These are phyloP conservation scores for Monosporozyma servazzii DNA, from an alignment of 805 yeast genomes.

Conservation along the genomic window DNA sequence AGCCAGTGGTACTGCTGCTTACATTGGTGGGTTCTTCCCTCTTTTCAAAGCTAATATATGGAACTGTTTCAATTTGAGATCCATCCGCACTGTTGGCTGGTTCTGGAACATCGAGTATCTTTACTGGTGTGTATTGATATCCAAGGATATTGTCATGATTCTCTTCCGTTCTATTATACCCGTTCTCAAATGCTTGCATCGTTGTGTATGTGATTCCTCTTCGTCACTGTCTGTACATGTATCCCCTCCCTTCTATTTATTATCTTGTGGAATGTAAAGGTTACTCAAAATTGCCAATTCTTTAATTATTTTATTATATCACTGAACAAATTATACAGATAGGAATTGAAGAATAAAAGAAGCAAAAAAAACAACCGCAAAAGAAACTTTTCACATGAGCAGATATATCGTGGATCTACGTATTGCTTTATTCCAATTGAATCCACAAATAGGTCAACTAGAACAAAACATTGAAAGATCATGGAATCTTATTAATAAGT, in stretches of 20 bases:
- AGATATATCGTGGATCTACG: conserved; percentile 36
- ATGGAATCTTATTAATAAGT: conserved; percentile 30
- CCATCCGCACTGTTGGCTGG: not conserved
- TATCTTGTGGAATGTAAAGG: not conserved
- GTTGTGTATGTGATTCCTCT: not conserved
- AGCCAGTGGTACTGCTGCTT: conserved; percentile 2
- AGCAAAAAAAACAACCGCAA: not conserved
- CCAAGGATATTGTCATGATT: not conserved
- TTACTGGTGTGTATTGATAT: not conserved
- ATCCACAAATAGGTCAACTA: conserved; percentile 53
- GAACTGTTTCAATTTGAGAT: not conserved
- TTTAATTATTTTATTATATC: too few species aligned
- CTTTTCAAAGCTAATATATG: not conserved
- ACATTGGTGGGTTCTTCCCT: not conserved
- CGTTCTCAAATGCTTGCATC: conserved; percentile 5
- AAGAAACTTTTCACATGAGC: too few species aligned
- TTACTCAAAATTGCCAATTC: not conserved
- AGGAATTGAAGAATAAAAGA: not conserved
- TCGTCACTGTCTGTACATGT: not conserved
- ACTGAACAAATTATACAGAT: too few species aligned
- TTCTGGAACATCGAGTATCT: not conserved
- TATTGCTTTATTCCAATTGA: conserved; percentile 60
- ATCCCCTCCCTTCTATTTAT: not conserved
- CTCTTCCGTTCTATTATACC: conserved; percentile 3
- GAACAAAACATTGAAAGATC: conserved; percentile 46